phyloP scores from a whole-genome alignment of 306 rosid species.

The Begonia loranthoides region DNA sequence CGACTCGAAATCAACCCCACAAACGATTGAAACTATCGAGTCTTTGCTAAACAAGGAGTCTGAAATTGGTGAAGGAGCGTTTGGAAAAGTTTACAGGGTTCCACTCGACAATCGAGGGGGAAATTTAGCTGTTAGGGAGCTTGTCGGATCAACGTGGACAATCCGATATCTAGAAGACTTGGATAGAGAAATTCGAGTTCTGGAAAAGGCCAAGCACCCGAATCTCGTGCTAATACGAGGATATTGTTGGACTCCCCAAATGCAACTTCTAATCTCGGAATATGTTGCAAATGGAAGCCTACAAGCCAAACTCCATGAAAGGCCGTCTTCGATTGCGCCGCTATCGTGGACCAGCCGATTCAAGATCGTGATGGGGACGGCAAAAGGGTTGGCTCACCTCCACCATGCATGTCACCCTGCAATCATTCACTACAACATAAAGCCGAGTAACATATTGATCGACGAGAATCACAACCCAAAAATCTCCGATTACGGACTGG shows the following conservation, averaged over 20 bases:
- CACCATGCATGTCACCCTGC: constrained; percentile 57
- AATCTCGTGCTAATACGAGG: constrained; percentile 46
- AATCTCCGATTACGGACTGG: constrained; percentile 50
- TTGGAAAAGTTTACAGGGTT: constrained; percentile 79
- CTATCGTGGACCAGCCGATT: constrained; percentile 47
- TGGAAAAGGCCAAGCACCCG: constrained; percentile 48
- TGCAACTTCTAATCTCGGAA: constrained; percentile 45
- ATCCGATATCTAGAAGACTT: constrained; percentile 56
- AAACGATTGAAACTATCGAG: constrained; percentile 37
- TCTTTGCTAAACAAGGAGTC: constrained; percentile 62
- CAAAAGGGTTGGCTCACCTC: constrained; percentile 51
- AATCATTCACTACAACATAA: constrained; percentile 48
- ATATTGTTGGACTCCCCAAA: constrained; percentile 54
- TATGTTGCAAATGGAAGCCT: constrained; percentile 45
- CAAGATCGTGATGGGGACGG: constrained; percentile 56
- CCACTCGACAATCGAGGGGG: constrained; percentile 52
- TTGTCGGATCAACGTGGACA: constrained; percentile 35
- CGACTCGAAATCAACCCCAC: constrained; percentile 31
- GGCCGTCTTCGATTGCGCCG: constrained; percentile 38
- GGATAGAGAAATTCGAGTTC: constrained; percentile 43
- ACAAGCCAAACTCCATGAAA: constrained; percentile 45
- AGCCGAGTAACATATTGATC: constrained; percentile 51
- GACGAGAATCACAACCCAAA: constrained; percentile 43
- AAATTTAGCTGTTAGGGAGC: constrained; percentile 61
- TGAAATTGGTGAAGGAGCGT: constrained; percentile 77